Evolutionary conservation across 768 basidiomycete species (phyloP).

Genomic region (Mycena maculata): DNA sequence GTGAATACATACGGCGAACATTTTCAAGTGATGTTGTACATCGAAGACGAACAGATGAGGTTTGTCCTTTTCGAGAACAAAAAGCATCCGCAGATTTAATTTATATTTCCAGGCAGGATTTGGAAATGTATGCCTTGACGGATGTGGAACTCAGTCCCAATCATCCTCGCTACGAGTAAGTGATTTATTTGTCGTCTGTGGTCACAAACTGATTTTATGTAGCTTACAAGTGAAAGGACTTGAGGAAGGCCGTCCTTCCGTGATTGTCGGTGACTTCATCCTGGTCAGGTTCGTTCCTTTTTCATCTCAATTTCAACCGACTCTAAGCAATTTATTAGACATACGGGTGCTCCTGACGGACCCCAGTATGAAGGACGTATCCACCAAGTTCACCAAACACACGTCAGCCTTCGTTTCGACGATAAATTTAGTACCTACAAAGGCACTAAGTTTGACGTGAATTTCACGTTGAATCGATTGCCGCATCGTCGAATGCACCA

Average conservation of each 20-base stretch:
- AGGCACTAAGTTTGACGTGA: conserved; percentile 61
- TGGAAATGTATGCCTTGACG: conserved; percentile 50
- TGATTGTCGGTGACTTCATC: conserved; percentile 64
- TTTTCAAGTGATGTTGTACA: conserved; percentile 59
- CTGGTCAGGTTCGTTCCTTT: conserved; percentile 45
- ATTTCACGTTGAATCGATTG: conserved; percentile 67
- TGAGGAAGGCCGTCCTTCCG: conserved; percentile 68
- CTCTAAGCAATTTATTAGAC: conserved; percentile 23
- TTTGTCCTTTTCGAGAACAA: conserved; percentile 34
- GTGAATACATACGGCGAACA: conserved; percentile 53
- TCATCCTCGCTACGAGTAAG: conserved; percentile 59
- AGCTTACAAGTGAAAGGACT: conserved; percentile 67
- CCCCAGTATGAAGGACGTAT: conserved; percentile 59
- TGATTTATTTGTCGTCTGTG: neutral
- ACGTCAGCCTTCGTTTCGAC: conserved; percentile 61
- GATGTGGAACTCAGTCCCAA: conserved; percentile 50
- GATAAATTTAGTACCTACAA: conserved; percentile 54
- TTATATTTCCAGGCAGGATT: conserved; percentile 47
- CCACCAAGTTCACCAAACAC: conserved; percentile 55
- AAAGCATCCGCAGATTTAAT: neutral
- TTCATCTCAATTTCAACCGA: neutral
- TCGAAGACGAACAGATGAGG: conserved; percentile 64
- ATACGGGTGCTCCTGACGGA: conserved; percentile 37
- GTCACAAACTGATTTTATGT: neutral
- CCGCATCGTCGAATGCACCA: conserved; percentile 68